Base-by-base conservation (phyloP, 1,139 yeast genomes). In the Taphrina communis region DNA sequence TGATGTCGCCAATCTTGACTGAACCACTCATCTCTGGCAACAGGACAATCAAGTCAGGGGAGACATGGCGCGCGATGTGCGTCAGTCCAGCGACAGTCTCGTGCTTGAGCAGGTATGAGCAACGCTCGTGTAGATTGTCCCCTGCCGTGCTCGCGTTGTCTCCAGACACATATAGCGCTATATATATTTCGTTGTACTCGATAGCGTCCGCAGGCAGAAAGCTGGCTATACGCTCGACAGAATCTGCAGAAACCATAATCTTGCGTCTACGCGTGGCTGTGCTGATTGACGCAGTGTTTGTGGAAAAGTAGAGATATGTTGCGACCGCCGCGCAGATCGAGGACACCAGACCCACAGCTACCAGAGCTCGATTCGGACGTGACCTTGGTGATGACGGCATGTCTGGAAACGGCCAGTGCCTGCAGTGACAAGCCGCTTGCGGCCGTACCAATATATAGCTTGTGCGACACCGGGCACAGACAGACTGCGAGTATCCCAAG, bases 31-130 rank as follows among this genome's bases (percentile, higher is more conserved):
- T 53, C 9, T 36, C 17, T 7, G 60, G 61, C 25, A 63, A 17
- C 39, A 63, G 3, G 46, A 63, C 19, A 11, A 63, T 31, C 21
- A 63, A n/a, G 31, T 63, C 67, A 6, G 67, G 67, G 17, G 61
- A 63, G 19, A 63, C 19, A 36, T 63, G 67, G 42, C 67, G 42
- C 42, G 61, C 38, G 11, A 63, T 63, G 41, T 63, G 67, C 17
- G 52, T 55, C 56, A 63, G 19, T 12, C 67, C 67, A 21, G 53
- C 42, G 12, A 48, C 35, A 39, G 46, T 63, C 42, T 63, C 67
- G 48, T 63, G 59, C 17, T 55, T 50, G 12, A 63, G 61, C 7
- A 63, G n/a, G 21, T 63, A 41, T 8, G 51, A 25, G 19, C 36
- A 56, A n/a, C 50, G 46, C 9, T 56, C 60, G 14, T 56, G 50